Evolutionary conservation across 768 basidiomycete genomes (phyloP), one percentile per base, ranked within the genome.

Genomic region (Leccinum sublutescens): DNA sequence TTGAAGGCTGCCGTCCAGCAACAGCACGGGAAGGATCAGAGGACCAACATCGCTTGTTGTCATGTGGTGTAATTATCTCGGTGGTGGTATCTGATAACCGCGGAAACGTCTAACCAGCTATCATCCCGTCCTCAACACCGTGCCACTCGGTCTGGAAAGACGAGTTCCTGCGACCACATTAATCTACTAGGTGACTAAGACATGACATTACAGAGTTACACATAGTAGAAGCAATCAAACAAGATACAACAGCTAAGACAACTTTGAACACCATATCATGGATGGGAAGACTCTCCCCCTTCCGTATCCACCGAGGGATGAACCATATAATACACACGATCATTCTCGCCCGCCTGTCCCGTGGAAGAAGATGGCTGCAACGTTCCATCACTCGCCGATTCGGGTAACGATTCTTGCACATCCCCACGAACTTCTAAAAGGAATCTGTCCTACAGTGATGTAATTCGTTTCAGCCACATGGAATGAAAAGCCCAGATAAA

Each of bases 291-390:
- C 19, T 76, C 74, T 5, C 65, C 74, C 0, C 63, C 70, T 59
- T 93, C 90, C 9, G 84, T 83, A 66, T 94, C 92, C 36, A 94
- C 91, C 2, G 86, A 83, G 1, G 92, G 92, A 77, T 95, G 94
- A 3, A 96, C 92, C 85, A 95, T 87, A 69, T 95, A 95, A 71
- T 86, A 88, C 51, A 93, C 82, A 19, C 88, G 86, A 14, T 85
- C 76, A 62, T 86, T 82, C 45, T 82, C 83, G 10, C 80, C 84
- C 10, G 80, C 80, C 59, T 78, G 73, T 52, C 75, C 71, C 12
- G 81, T 80, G 29, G 82, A 81, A 17, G 82, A 81, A 47, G 82
- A 80, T 56, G 78, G 78, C 33, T 64, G 62, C 43, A 62, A 48
- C 54, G 79, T 84, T 55, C 83, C 82, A 49, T 87, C 87, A 47